Conservation (phyloP, 129 eudicot genomes). For the Tanacetum coccineum region DNA sequence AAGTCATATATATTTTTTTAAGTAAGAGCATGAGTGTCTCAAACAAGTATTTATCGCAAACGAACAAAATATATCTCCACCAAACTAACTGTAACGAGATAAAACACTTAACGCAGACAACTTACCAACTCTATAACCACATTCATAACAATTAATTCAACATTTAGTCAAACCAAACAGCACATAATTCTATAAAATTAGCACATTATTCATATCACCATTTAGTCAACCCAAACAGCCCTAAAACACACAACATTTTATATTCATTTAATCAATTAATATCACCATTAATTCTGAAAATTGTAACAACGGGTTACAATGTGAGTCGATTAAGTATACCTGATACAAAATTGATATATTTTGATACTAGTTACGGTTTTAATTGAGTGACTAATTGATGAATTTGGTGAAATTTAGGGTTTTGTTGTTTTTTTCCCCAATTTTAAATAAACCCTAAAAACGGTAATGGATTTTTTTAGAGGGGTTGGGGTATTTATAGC, state of each 20-base stretch:
- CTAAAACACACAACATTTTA: neutral
- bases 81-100: neutral
- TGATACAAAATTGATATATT: neutral
- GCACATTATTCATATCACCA: neutral
- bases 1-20: too few relatives aligned
- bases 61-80: neutral
- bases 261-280: neutral
- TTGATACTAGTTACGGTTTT: slow-evolving; percentile 6
- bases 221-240: slow-evolving; percentile 10
- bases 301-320: slow-evolving; percentile 5
- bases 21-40: too few relatives aligned
- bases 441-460: slow-evolving; percentile 35
- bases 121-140: neutral
- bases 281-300: neutral
- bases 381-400: slow-evolving; percentile 1
- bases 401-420: slow-evolving; percentile 10
- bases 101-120: neutral
- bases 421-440: slow-evolving; percentile 1
- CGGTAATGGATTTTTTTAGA: slow-evolving; percentile 1
- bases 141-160: neutral
- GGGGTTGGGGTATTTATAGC: slow-evolving; percentile 1
- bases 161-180: neutral
- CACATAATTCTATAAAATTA: neutral
- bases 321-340: slow-evolving; percentile 21
- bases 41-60: neutral